Conservation (phyloP, 2,329 filamentous ascomycete species). For the Fusarium poae region DNA sequence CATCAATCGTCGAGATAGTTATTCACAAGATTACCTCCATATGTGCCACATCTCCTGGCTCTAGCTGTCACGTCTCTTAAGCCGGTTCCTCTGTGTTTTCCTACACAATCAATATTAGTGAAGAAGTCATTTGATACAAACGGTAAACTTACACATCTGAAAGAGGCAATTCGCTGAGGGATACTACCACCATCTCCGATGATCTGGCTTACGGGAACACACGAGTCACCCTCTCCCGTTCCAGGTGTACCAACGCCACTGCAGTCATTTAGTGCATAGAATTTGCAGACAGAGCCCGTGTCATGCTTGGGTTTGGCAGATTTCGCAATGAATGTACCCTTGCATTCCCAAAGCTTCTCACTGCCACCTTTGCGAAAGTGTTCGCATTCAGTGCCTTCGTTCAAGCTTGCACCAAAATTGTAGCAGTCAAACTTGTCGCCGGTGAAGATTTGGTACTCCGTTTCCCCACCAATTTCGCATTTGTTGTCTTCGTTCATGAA, state of each 20-base stretch:
- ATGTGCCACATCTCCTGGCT: not conserved
- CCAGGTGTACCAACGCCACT: not conserved
- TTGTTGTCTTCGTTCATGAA: not conserved
- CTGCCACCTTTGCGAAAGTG: not conserved
- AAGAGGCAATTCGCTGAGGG: not conserved
- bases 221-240: not conserved
- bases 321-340: not conserved
- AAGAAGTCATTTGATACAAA: accelerated
- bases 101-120: not conserved
- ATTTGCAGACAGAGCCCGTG: not conserved
- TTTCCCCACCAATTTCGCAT: not conserved
- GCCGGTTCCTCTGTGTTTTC: not conserved
- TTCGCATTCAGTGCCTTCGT: not conserved
- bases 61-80: not conserved
- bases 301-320: not conserved
- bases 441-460: not conserved
- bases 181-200: not conserved
- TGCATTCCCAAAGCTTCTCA: not conserved
- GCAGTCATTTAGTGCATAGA: not conserved
- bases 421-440: not conserved
- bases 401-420: not conserved
- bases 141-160: not conserved
- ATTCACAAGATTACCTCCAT: too few species aligned
- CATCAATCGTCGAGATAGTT: too few species aligned
- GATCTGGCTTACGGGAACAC: not conserved